These are phyloP conservation scores for Effrenium voratum DNA, from an alignment of 73 alveolate genomes.

Conservation along the genomic window DNA sequence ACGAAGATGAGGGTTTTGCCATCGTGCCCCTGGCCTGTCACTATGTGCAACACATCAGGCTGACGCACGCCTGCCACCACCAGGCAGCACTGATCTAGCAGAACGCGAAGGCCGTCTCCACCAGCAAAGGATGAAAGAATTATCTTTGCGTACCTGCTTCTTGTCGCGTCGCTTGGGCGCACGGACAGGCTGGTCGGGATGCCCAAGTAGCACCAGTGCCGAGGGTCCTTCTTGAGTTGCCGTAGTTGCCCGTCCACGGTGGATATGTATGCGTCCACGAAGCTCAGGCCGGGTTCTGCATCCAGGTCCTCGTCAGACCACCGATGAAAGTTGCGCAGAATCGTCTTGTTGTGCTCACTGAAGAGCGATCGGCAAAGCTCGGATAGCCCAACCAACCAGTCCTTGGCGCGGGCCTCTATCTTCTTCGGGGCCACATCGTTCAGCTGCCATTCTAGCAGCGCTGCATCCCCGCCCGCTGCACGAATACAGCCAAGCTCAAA, in stretches of 20 bases:
- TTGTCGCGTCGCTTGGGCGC: neutral
- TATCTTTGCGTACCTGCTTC: neutral
- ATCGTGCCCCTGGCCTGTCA: conserved; percentile 27
- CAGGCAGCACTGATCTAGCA: conserved; percentile 35
- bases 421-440: neutral
- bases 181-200: neutral
- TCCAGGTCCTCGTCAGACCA: conserved; percentile 13
- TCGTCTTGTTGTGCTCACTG: conserved; percentile 27
- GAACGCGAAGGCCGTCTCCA: neutral
- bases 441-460: conserved; percentile 42
- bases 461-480: neutral
- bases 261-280: neutral
- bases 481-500: neutral
- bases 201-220: conserved; percentile 8
- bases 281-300: neutral
- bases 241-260: conserved; percentile 7
- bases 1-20: conserved; percentile 33
- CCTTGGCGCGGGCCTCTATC: neutral
- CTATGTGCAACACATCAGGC: conserved; percentile 22
- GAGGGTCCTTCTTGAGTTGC: neutral
- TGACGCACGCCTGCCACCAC: conserved; percentile 42
- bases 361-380: conserved; percentile 17
- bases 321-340: neutral
- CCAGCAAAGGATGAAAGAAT: conserved; percentile 35
- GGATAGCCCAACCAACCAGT: neutral